These are phyloP conservation scores for Colletotrichum costaricense DNA, from an alignment of 2,329 filamentous ascomycete species.

Conservation along the genomic window DNA sequence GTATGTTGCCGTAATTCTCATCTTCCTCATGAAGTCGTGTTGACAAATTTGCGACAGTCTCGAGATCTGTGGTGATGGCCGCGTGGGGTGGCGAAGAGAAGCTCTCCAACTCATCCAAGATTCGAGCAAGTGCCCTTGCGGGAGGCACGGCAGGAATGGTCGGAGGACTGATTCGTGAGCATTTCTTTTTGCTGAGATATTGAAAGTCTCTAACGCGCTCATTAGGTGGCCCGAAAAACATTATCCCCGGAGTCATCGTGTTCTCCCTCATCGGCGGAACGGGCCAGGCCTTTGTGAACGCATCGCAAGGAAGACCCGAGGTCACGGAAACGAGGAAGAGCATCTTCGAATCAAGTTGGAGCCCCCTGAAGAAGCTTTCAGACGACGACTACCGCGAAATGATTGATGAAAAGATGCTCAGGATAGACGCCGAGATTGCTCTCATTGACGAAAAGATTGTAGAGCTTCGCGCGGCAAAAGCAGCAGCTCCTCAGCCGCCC, in stretches of 20 bases:
- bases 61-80: slow-evolving; percentile 58
- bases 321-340: slow-evolving; percentile 51
- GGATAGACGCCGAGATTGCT: slow-evolving; percentile 80
- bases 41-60: slow-evolving; percentile 51
- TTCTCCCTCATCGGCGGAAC: slow-evolving; percentile 57
- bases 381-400: slow-evolving; percentile 80
- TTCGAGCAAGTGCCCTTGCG: slow-evolving; percentile 75
- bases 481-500: background rate
- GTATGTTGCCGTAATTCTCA: slow-evolving; percentile 54
- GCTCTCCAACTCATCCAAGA: slow-evolving; percentile 68
- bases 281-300: slow-evolving; percentile 52
- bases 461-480: slow-evolving; percentile 42
- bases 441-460: slow-evolving; percentile 81
- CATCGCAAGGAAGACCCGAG: slow-evolving; percentile 36
- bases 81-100: slow-evolving; percentile 62
- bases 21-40: background rate
- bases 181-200: background rate
- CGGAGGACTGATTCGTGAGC: slow-evolving; percentile 66
- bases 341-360: slow-evolving; percentile 72
- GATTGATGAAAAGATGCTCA: slow-evolving; percentile 77
- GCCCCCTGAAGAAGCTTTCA: slow-evolving; percentile 75
- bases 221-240: slow-evolving; percentile 63
- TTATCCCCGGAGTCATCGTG: slow-evolving; percentile 62
- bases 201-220: slow-evolving; percentile 3
- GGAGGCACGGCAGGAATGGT: slow-evolving; percentile 76